Evolutionary conservation across 2,329 filamentous ascomycete species (phyloP).

Genomic region (Zasmidium cellare): DNA sequence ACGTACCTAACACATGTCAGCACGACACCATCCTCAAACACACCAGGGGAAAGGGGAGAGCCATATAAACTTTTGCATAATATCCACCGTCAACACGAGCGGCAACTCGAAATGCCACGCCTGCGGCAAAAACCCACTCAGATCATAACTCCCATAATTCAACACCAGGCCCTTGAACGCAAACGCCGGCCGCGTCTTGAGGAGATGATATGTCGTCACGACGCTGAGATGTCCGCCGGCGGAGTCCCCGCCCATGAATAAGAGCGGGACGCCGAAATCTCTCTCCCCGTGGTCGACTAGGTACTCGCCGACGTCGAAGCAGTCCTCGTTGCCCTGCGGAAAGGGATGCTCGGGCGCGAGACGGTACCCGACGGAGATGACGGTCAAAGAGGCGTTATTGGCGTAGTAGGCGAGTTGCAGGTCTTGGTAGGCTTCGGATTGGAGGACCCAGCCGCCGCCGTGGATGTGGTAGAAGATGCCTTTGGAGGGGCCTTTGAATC

Average conservation of each 20-base stretch:
- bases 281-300: slow-evolving; percentile 49
- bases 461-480: slow-evolving; percentile 57
- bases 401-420: slow-evolving; percentile 51
- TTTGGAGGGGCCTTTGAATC: neutral
- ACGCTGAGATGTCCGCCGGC: slow-evolving; percentile 54
- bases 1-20: slow-evolving; percentile 39
- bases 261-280: slow-evolving; percentile 42
- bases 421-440: slow-evolving; percentile 47
- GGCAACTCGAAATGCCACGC: slow-evolving; percentile 41
- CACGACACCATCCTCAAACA: slow-evolving; percentile 1
- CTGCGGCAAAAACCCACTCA: slow-evolving; percentile 46
- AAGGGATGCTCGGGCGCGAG: slow-evolving; percentile 61
- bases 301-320: slow-evolving; percentile 57
- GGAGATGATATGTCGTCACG: slow-evolving; percentile 50
- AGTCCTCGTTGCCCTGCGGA: slow-evolving; percentile 57
- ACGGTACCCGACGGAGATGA: slow-evolving; percentile 60
- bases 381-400: slow-evolving; percentile 49
- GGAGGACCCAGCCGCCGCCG: slow-evolving; percentile 50
- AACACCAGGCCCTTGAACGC: slow-evolving; percentile 52
- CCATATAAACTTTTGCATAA: slow-evolving; percentile 41
- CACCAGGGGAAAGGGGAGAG: slow-evolving; percentile 2
- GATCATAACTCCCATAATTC: slow-evolving; percentile 55
- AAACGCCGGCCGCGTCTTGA: slow-evolving; percentile 41
- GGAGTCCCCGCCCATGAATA: slow-evolving; percentile 50
- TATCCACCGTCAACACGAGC: slow-evolving; percentile 48